phyloP scores from a whole-genome alignment of 2,329 filamentous ascomycete genomes.

The Colletotrichum salicis region DNA sequence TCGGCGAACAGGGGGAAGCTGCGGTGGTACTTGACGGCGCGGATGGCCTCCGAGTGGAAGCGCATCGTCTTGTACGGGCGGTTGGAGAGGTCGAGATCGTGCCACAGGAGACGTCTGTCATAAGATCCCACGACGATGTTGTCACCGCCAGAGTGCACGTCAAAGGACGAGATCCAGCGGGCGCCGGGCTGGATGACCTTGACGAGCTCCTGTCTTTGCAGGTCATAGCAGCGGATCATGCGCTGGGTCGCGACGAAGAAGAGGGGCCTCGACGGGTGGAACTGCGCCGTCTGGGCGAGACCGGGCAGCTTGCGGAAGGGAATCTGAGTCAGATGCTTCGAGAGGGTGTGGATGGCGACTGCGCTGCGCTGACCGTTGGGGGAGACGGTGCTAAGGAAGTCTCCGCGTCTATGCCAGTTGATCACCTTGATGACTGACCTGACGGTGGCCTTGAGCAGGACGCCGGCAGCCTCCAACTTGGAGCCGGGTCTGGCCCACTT shows the following conservation, averaged over 20 bases:
- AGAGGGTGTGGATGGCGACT: slow-evolving; percentile 93
- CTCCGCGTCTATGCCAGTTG: slow-evolving; percentile 92
- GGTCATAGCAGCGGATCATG: slow-evolving; percentile 91
- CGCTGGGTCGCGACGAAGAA: slow-evolving; percentile 98
- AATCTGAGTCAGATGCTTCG: slow-evolving; percentile 93
- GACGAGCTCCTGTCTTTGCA: slow-evolving; percentile 89
- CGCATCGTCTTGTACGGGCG: slow-evolving; percentile 96
- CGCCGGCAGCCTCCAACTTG: slow-evolving; percentile 79
- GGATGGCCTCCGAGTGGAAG: slow-evolving; percentile 92
- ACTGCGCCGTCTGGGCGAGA: slow-evolving; percentile 86
- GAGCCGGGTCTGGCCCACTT: slow-evolving; percentile 85
- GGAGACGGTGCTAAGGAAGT: slow-evolving; percentile 93
- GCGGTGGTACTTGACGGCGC: slow-evolving; percentile 87
- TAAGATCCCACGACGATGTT: slow-evolving; percentile 96
- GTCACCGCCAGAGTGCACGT: slow-evolving; percentile 91
- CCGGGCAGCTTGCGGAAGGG: slow-evolving; percentile 85
- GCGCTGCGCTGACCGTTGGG: slow-evolving; percentile 81
- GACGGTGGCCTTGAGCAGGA: slow-evolving; percentile 83
- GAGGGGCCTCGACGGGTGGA: slow-evolving; percentile 91
- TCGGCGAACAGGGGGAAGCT: slow-evolving; percentile 90
- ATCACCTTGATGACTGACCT: slow-evolving; percentile 86
- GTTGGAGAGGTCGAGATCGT: slow-evolving; percentile 91
- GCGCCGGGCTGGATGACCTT: slow-evolving; percentile 95
- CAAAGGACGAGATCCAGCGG: slow-evolving; percentile 91
- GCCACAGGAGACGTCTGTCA: slow-evolving; percentile 93